Base-by-base conservation (phyloP, 2,329 filamentous ascomycete genomes). In the Calonectria multiphialidica region DNA sequence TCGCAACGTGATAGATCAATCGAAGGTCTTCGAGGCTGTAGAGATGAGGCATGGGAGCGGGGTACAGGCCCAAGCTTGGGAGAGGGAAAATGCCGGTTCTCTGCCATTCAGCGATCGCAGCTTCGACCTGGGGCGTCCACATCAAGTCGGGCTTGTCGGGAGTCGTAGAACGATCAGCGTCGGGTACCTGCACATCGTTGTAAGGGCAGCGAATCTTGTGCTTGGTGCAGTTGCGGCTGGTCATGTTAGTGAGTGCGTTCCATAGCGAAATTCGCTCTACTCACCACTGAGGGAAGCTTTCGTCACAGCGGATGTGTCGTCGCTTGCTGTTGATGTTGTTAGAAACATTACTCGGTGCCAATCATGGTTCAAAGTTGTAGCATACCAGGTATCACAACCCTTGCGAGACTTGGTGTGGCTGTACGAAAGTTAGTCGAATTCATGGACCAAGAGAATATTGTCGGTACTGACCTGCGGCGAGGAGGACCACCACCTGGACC, bases 321-420 rank as follows among this genome's bases (percentile, higher is more conserved):
- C 94, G 93, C 87, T 99, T 99, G 90, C 88, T 89, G 67, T 50
- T 69, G 77, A 40, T n/a, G 63, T 62, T 49, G 67, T 74, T 53
- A 77, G 72, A 71, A 64, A 49, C 15, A 30, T 47, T 23, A 23
- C 18, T 30, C 30, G 25, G 16, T 37, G n/a, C 42, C 21, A n/a
- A 4, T 16, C 10, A 49, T n/a, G 25, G 55, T 33, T 66, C 45
- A 44, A 30, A 67, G n/a, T 66, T 64, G 13, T 57, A 64, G 81
- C 86, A 74, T 86, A 89, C 87, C 97, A 99, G 74, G 95, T 98
- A 81, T 97, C 96, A 90, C 97, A 99, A 75, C 97, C 97, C 87
- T 98, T 98, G 82, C 97, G 93, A 80, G 96, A 98, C 88, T 99
- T 99, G 83, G 97, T 99, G 88, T 99, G 97, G 88, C 96, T 98